Conservation (phyloP, 2,329 filamentous ascomycete genomes). For the Trichoderma endophyticum region DNA sequence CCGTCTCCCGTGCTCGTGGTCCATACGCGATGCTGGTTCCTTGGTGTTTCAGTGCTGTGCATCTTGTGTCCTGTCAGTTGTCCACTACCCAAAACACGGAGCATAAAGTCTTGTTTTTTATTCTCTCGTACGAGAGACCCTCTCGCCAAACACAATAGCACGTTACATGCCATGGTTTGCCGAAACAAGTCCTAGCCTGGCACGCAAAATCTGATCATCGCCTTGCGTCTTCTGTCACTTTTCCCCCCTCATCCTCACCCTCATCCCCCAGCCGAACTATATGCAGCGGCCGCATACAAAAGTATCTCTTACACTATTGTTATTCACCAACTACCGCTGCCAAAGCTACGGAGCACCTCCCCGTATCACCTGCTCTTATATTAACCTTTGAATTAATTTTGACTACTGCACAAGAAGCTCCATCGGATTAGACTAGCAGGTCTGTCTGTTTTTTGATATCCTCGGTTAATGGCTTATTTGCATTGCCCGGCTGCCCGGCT, state of each 20-base stretch:
- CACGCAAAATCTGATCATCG: background rate
- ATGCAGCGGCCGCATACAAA: slow-evolving; percentile 4
- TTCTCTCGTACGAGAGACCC: slow-evolving; percentile 1
- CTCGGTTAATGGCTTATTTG: background rate
- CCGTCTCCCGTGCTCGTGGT: background rate
- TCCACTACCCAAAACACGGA: background rate
- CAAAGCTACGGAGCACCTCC: background rate
- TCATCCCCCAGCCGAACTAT: background rate
- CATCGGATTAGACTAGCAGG: background rate
- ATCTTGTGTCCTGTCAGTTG: background rate
- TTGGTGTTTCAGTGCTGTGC: background rate
- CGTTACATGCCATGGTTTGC: slow-evolving; percentile 10
- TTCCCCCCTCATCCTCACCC: background rate
- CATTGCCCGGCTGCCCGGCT: background rate
- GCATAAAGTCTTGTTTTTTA: background rate
- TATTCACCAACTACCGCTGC: background rate
- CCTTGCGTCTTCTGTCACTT: background rate
- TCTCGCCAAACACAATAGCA: background rate
- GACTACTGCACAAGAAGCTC: background rate
- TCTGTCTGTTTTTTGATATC: background rate
- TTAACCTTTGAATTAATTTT: background rate
- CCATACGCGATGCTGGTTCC: background rate
- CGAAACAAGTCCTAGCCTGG: background rate
- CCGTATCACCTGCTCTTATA: background rate
- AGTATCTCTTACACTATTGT: background rate